Conservation (phyloP, 139 green algal species). For the Dunaliella primolecta region DNA sequence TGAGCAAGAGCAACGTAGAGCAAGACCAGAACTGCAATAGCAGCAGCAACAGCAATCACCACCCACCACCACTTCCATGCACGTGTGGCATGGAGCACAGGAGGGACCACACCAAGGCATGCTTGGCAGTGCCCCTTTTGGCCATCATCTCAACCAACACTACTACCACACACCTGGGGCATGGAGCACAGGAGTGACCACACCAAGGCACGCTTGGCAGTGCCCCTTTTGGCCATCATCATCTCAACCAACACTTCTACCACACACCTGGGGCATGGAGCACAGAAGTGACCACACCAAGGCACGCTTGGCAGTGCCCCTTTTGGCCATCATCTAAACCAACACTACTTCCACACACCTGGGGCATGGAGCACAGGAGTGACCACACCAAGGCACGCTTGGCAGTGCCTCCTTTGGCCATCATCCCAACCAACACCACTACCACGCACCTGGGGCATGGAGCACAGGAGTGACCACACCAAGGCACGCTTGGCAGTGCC, state of each 20-base stretch:
- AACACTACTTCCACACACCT: too few relatives aligned
- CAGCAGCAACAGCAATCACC: too few relatives aligned
- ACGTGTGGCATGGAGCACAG: background rate
- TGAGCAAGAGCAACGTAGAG: too few relatives aligned
- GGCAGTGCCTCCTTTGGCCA: conserved; percentile 68
- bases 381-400: conserved; percentile 76
- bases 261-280: conserved; percentile 81
- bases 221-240: background rate
- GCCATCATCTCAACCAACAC: background rate
- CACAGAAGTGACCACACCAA: conserved; percentile 82
- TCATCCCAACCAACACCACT: conserved; percentile 89
- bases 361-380: conserved; percentile 79
- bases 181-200: too few relatives aligned
- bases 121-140: background rate
- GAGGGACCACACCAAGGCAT: background rate
- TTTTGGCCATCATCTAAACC: conserved; percentile 80
- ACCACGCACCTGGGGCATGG: conserved; percentile 61
- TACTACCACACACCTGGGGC: background rate
- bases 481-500: background rate
- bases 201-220: too few relatives aligned
- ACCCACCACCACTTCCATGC: too few relatives aligned
- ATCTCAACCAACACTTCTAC: too few relatives aligned
- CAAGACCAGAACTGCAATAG: too few relatives aligned
- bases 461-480: background rate
- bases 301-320: conserved; percentile 59